Percentiles rank a stretch among this genome's conserved stretches.
Conservation (phyloP, 805 yeast species). For the Yamadazyma phyllophila region DNA sequence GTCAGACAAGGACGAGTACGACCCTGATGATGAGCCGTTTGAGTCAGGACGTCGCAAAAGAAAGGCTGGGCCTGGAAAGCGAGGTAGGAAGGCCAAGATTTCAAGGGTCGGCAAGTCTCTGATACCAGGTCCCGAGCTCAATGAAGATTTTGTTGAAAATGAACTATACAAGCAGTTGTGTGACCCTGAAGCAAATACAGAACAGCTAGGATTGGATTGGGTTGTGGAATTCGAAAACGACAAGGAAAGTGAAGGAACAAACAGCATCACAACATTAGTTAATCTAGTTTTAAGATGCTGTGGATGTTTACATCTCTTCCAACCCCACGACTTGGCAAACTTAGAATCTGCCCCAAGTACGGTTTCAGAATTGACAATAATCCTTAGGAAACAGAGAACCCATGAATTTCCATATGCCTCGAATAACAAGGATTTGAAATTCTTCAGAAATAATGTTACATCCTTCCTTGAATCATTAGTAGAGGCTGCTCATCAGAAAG, state of each 20-base stretch:
- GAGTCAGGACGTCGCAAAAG: not conserved
- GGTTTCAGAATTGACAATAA: slow-evolving; percentile 64
- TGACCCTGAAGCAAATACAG: slow-evolving; percentile 27
- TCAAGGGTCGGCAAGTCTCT: not conserved
- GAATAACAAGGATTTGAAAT: slow-evolving; percentile 45
- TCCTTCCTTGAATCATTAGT: slow-evolving; percentile 57
- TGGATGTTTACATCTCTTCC: slow-evolving; percentile 67
- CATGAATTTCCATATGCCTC: slow-evolving; percentile 71
- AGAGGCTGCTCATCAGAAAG: slow-evolving; percentile 57
- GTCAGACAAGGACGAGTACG: not conserved
- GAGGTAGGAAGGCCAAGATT: slow-evolving; percentile 4
- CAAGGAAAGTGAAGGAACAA: slow-evolving; percentile 27
- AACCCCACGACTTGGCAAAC: slow-evolving; percentile 72
- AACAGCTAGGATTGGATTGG: slow-evolving; percentile 41
- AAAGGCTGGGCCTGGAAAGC: not conserved
- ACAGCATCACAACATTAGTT: slow-evolving; percentile 60
- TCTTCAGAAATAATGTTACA: slow-evolving; percentile 52
- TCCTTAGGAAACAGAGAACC: slow-evolving; percentile 55
- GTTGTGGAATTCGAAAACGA: slow-evolving; percentile 29
- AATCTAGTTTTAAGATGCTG: slow-evolving; percentile 68
- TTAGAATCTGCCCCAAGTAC: slow-evolving; percentile 72
- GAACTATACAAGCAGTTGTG: slow-evolving; percentile 29
- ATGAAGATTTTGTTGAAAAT: slow-evolving; percentile 29
- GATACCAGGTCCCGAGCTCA: not conserved
- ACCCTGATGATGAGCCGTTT: slow-evolving; percentile 6